Base-by-base conservation (phyloP, 805 yeast species). In the Sugiyamaella mastotermitis region DNA sequence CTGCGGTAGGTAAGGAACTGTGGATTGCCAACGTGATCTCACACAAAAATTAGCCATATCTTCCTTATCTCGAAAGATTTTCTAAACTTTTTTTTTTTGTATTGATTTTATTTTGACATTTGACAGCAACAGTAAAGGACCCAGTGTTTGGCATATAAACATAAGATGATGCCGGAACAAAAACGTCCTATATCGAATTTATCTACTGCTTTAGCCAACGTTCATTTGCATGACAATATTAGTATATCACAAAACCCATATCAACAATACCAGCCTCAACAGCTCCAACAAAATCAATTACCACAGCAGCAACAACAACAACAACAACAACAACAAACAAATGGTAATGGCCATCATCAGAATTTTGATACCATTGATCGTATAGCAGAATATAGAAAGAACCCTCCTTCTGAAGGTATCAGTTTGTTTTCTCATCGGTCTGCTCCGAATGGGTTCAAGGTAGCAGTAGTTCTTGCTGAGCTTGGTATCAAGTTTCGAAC, bases 401-500 rank as follows among this genome's bases (percentile, higher is more conserved):
- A 80, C 53, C 82, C 79, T 49, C 94, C 95, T 8, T 61, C 71
- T 14, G 82, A 79, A 47, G 97, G 97, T 1, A 84, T 74, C 59
- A 85, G 95, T 1, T 67, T 88, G 33, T 86, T 75, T 47, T 83
- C 74, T 53, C 94, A 62, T 77, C 80, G 56, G 49, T 80, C 90
- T 3, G 96, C 96, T 1, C 97, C 97, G 19, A 88, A 88, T 61
- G 97, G 97, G 1, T 88, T 85, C 69, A 90, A 92, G 62, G 95
- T 90, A 11, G 95, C 97, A 19, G 86, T 88, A 31, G 80, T 86
- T 21, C 66, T 92, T 42, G 76, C 86, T 41, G 97, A 90, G 60
- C 72, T 90, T 50, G 82, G 82, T 41, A 72, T 81, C 54, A 75
- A 74, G 23, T 90, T 82, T 64, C 76, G 78, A 50, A 86, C 96